Conservation (phyloP, 2,329 filamentous ascomycete genomes). For the Coniochaeta pulveracea region DNA sequence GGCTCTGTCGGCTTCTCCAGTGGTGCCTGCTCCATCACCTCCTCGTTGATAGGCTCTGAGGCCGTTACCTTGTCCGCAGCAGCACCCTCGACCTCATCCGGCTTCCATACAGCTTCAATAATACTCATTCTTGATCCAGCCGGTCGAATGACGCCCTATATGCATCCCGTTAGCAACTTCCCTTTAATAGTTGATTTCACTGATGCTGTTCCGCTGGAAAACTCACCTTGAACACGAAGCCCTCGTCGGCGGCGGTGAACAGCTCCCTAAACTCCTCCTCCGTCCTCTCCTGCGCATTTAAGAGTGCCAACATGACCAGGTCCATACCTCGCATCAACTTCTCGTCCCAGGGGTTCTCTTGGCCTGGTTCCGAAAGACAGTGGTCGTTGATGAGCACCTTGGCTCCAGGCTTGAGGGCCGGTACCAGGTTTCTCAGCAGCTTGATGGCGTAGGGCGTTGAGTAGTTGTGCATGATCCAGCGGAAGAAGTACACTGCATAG, state of each 20-base stretch:
- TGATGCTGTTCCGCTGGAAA: neutral
- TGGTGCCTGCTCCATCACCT: neutral
- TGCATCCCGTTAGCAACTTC: conserved; percentile 3
- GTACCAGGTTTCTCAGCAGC: conserved; percentile 37
- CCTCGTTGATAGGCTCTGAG: neutral
- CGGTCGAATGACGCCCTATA: conserved; percentile 16
- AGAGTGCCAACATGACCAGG: conserved; percentile 28
- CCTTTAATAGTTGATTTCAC: conserved; percentile 9
- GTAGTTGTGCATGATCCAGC: conserved; percentile 52
- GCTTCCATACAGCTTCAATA: conserved; percentile 22
- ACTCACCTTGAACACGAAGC: conserved; percentile 24
- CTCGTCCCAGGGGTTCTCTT: conserved; percentile 22
- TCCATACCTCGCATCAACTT: conserved; percentile 28
- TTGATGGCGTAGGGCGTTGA: conserved; percentile 38
- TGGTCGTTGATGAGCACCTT: conserved; percentile 31
- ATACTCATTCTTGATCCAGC: conserved; percentile 22
- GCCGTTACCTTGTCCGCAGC: neutral
- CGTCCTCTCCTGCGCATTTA: conserved; percentile 31
- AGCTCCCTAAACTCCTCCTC: conserved; percentile 28
- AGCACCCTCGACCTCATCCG: conserved; percentile 7
- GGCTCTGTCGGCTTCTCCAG: neutral
- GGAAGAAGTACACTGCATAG: conserved; percentile 45
- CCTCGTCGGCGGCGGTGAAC: conserved; percentile 24
- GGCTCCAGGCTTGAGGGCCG: conserved; percentile 42
- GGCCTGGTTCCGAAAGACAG: conserved; percentile 21